Evolutionary conservation across 768 basidiomycete genomes (phyloP).

Genomic region (Trametes cinnabarina): DNA sequence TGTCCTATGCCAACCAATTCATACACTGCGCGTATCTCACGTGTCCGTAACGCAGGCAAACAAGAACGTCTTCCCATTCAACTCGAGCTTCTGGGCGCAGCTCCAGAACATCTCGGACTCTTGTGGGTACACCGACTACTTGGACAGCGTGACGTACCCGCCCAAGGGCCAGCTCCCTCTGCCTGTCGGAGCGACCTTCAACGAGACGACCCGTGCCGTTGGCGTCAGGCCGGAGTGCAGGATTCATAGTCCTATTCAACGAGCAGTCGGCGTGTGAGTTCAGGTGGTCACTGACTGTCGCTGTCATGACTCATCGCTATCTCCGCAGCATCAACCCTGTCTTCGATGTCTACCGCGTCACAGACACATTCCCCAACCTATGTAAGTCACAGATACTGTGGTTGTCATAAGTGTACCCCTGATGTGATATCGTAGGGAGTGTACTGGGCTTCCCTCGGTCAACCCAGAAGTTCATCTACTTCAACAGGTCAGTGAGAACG

Average conservation of each 20-base stretch:
- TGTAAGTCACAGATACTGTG: constrained; percentile 24
- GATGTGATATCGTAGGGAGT: constrained; percentile 46
- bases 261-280: constrained; percentile 46
- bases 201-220: constrained; percentile 23
- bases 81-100: constrained; percentile 47
- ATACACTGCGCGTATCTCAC: background rate
- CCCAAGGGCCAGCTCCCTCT: constrained; percentile 33
- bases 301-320: background rate
- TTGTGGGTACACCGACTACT: constrained; percentile 36
- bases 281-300: background rate
- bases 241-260: constrained; percentile 48
- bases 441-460: constrained; percentile 72
- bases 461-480: constrained; percentile 55
- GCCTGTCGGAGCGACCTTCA: constrained; percentile 34
- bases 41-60: constrained; percentile 39
- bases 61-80: constrained; percentile 59
- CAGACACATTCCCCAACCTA: constrained; percentile 43
- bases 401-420: background rate
- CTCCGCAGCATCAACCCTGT: constrained; percentile 51
- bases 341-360: constrained; percentile 55
- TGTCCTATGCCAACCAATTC: constrained; percentile 22
- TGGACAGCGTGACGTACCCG: constrained; percentile 36
- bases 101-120: constrained; percentile 35
- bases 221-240: constrained; percentile 40
- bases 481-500: constrained; percentile 38